These are phyloP conservation scores for Funneliformis caledonium DNA, from an alignment of 371 early-diverging fungal genomes.

Conservation along the genomic window DNA sequence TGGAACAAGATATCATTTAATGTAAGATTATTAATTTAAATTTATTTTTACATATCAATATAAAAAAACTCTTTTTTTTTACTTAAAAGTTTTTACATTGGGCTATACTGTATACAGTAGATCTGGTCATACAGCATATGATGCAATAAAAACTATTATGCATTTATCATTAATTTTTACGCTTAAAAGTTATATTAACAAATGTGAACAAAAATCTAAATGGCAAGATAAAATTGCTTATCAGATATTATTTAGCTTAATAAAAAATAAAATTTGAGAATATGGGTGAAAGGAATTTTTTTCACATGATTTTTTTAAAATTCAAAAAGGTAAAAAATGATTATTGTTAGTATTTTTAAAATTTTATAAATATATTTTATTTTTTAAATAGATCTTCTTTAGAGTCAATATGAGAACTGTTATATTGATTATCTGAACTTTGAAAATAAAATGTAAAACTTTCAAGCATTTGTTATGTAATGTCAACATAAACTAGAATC, in stretches of 20 bases:
- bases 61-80: no score
- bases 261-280: not conserved
- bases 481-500: constrained; percentile 3
- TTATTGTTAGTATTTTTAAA: not conserved
- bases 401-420: no score
- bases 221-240: constrained; percentile 15
- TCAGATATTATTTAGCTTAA: not conserved
- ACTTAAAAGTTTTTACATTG: no score
- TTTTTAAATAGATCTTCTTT: not conserved
- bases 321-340: constrained; percentile 21
- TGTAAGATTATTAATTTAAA: not conserved
- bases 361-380: not conserved
- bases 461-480: no score
- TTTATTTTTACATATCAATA: no score
- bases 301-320: constrained; percentile 25
- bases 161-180: constrained; percentile 12
- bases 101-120: no score
- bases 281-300: constrained; percentile 11
- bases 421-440: no score
- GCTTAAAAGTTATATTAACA: no score
- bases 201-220: not conserved
- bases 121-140: no score
- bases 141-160: constrained; percentile 3
- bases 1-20: not conserved
- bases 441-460: no score